Conservation (phyloP, 2,329 filamentous ascomycete species). For the Verruconis gallopava region DNA sequence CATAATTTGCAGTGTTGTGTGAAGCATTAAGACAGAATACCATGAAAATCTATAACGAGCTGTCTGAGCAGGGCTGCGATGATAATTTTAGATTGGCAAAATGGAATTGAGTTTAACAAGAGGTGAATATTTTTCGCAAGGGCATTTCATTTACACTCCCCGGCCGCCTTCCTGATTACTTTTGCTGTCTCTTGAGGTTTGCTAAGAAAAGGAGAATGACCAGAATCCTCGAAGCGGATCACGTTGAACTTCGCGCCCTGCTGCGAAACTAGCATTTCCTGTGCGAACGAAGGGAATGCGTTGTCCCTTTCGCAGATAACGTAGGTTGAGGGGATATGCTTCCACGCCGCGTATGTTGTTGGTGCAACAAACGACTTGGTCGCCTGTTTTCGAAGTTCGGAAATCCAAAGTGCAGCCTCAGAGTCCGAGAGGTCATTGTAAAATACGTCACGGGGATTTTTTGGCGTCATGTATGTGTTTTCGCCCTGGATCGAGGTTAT, state of each 20-base stretch:
- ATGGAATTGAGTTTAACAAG: too few species aligned
- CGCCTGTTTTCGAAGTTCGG: slow-evolving; percentile 28
- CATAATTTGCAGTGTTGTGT: too few species aligned
- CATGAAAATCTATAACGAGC: too few species aligned
- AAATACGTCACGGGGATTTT: slow-evolving; percentile 28
- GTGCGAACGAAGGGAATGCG: not conserved
- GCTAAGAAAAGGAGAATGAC: slow-evolving; percentile 6
- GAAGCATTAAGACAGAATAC: too few species aligned
- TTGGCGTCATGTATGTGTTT: not conserved
- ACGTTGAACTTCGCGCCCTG: not conserved
- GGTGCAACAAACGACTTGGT: slow-evolving; percentile 22
- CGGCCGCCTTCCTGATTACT: slow-evolving; percentile 13
- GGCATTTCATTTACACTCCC: too few species aligned
- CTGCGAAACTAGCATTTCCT: slow-evolving; percentile 4
- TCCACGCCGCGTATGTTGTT: slow-evolving; percentile 3
- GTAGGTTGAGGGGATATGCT: slow-evolving; percentile 4
- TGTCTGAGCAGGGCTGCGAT: too few species aligned
- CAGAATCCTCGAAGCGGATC: not conserved
- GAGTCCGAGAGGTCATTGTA: slow-evolving; percentile 37
- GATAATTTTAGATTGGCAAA: too few species aligned
- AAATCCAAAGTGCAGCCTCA: slow-evolving; percentile 31
- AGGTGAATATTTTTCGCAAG: too few species aligned
- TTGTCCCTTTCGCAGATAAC: slow-evolving; percentile 5
- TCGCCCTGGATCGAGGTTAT: too few species aligned
- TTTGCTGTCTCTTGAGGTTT: slow-evolving; percentile 12